Evolutionary conservation across 2,329 filamentous ascomycete genomes (phyloP).

Genomic region (Dactylellina drechsleri): DNA sequence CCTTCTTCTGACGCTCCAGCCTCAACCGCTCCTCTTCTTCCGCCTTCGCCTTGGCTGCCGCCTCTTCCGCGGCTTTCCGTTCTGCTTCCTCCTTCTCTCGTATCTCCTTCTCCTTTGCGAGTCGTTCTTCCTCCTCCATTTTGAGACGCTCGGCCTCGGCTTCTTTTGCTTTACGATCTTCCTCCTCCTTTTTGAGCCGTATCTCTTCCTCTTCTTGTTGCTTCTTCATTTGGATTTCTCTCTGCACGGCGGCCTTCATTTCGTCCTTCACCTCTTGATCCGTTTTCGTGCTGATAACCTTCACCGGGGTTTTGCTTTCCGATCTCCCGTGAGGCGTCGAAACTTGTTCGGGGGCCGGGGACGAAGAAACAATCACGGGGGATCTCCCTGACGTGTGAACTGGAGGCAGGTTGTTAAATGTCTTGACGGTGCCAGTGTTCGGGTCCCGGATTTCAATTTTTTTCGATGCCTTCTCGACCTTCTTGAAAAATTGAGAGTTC

Average conservation of each 20-base stretch:
- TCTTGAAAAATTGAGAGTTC: conserved; percentile 69
- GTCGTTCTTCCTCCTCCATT: conserved; percentile 60
- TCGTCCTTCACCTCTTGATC: conserved; percentile 83
- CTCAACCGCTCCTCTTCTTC: conserved; percentile 55
- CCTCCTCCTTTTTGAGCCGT: conserved; percentile 73
- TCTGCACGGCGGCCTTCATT: conserved; percentile 75
- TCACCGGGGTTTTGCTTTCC: conserved; percentile 83
- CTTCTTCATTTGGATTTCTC: conserved; percentile 80
- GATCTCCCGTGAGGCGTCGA: conserved; percentile 71
- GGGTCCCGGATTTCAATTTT: conserved; percentile 58
- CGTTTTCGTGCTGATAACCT: conserved; percentile 76
- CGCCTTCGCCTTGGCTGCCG: conserved; percentile 58
- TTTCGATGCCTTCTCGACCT: conserved; percentile 64
- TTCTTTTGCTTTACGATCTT: conserved; percentile 56
- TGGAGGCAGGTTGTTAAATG: conserved; percentile 61
- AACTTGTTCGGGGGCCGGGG: conserved; percentile 70
- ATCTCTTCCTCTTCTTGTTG: conserved; percentile 75
- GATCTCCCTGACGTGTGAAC: conserved; percentile 71
- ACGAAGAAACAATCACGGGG: conserved; percentile 75
- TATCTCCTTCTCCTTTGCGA: conserved; percentile 60
- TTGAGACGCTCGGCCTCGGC: conserved; percentile 58
- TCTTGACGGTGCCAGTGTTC: conserved; percentile 45
- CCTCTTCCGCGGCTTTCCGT: conserved; percentile 57
- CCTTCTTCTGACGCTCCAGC: conserved; percentile 54
- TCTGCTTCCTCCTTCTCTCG: conserved; percentile 57